These are phyloP conservation scores for Tylopilus orsonianus DNA, from an alignment of 1,284 basidiomycete species.

Conservation along the genomic window DNA sequence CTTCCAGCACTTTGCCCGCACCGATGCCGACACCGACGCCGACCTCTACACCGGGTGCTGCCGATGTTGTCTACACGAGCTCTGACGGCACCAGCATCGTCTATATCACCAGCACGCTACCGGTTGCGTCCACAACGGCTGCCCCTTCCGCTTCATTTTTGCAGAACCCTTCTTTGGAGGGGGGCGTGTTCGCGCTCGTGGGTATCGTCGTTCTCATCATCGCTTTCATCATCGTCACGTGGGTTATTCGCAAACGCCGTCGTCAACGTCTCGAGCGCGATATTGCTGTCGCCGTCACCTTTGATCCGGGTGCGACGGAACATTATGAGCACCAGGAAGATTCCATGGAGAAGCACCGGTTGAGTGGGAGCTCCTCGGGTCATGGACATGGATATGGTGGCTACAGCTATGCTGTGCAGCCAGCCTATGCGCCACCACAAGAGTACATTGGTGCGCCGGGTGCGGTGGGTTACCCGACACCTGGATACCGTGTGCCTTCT, in stretches of 20 bases:
- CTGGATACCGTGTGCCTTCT: slow-evolving; percentile 9
- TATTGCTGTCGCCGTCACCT: slow-evolving; percentile 50
- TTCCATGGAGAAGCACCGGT: slow-evolving; percentile 36
- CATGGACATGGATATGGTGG: slow-evolving; percentile 24
- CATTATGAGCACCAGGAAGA: slow-evolving; percentile 31
- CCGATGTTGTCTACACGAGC: slow-evolving; percentile 16
- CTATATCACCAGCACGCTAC: slow-evolving; percentile 29
- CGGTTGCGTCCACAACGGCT: slow-evolving; percentile 21
- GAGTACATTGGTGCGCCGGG: slow-evolving; percentile 20
- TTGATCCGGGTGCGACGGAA: slow-evolving; percentile 44
- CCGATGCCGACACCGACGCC: slow-evolving; percentile 13
- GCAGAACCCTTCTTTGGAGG: slow-evolving; percentile 59
- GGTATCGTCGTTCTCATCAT: slow-evolving; percentile 51
- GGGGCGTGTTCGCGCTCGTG: slow-evolving; percentile 54
- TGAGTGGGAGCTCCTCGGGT: slow-evolving; percentile 38
- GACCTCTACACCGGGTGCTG: slow-evolving; percentile 2
- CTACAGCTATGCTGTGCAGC: slow-evolving; percentile 19
- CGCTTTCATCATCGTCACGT: slow-evolving; percentile 45
- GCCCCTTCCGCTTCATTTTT: slow-evolving; percentile 46
- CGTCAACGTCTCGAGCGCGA: slow-evolving; percentile 42
- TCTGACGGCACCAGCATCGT: slow-evolving; percentile 26
- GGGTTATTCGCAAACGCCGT: slow-evolving; percentile 49
- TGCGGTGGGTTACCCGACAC: slow-evolving; percentile 12
- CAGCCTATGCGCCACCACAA: slow-evolving; percentile 20
- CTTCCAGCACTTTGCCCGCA: background rate